Percentiles rank a stretch among this genome's conserved stretches.
Evolutionary conservation across 2,329 filamentous ascomycete species (phyloP).

Genomic region (Graphiopsis chlorocephala): DNA sequence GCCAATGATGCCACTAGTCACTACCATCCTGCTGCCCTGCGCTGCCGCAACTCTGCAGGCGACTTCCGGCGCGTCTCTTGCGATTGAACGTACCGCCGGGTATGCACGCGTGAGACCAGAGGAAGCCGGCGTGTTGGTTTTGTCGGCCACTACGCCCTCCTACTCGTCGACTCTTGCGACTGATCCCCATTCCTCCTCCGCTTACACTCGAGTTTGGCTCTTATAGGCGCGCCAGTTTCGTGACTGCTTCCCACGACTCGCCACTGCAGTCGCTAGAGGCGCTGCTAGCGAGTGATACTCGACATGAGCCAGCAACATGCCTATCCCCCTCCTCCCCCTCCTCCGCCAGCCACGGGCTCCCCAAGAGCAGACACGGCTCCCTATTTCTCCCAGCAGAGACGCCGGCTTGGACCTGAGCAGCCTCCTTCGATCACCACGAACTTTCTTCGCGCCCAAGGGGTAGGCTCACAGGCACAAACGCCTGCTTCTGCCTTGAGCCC

Average conservation of each 20-base stretch:
- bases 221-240: slow-evolving; percentile 19
- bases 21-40: background rate
- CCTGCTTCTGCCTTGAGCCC: slow-evolving; percentile 38
- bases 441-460: slow-evolving; percentile 36
- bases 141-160: slow-evolving; percentile 17
- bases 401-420: slow-evolving; percentile 35
- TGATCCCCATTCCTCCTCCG: slow-evolving; percentile 20
- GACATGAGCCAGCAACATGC: slow-evolving; percentile 34
- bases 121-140: slow-evolving; percentile 9
- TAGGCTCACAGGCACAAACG: slow-evolving; percentile 38
- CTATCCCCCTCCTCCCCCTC: slow-evolving; percentile 29
- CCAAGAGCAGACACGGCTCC: slow-evolving; percentile 18
- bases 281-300: background rate
- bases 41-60: background rate
- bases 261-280: slow-evolving; percentile 6
- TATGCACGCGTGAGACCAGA: slow-evolving; percentile 13
- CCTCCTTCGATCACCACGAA: slow-evolving; percentile 42
- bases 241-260: background rate
- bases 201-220: slow-evolving; percentile 21
- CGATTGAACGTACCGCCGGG: background rate
- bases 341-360: slow-evolving; percentile 19
- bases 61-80: slow-evolving; percentile 9
- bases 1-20: slow-evolving; percentile 11
- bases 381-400: slow-evolving; percentile 23
- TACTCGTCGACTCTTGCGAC: slow-evolving; percentile 22